A percentile compares a stretch with the other conserved stretches of the same genome.
These are phyloP conservation scores for Patellifolia procumbens DNA, from an alignment of 179 eudicot species.

Conservation along the genomic window DNA sequence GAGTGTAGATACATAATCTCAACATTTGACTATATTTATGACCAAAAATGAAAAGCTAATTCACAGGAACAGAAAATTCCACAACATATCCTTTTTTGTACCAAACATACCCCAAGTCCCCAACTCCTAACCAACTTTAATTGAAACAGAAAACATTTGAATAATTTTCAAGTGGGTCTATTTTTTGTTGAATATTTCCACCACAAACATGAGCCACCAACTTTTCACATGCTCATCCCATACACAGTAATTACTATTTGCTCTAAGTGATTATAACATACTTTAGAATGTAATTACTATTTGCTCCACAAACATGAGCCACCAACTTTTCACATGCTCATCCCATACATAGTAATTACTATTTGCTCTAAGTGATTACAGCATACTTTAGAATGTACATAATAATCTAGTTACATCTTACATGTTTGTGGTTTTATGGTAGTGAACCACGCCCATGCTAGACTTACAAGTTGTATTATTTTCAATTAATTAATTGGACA, in stretches of 20 bases:
- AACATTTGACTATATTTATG: no score
- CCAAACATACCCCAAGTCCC: no score
- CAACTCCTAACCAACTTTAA: conserved; percentile 5
- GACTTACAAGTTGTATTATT: no score
- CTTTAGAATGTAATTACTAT: not conserved
- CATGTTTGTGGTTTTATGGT: not conserved
- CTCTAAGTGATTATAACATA: no score
- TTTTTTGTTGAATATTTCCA: no score
- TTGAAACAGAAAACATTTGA: conserved; percentile 16
- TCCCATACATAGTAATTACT: not conserved
- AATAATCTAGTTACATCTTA: not conserved
- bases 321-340: conserved; percentile 13
- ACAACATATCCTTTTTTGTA: conserved; percentile 11
- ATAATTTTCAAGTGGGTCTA: no score
- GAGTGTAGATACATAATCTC: no score
- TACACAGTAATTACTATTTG: no score
- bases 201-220: no score
- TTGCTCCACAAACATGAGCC: conserved; percentile 17
- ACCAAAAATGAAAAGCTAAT: not conserved
- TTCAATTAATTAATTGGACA: no score
- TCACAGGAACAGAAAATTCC: conserved; percentile 21
- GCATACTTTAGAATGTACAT: not conserved
- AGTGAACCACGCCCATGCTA: no score
- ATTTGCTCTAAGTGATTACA: not conserved
- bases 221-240: no score